Evolutionary conservation across 352 stramenopile species (phyloP), one percentile per base, ranked within the genome.

Genomic region (Thalassiosira exigua): DNA sequence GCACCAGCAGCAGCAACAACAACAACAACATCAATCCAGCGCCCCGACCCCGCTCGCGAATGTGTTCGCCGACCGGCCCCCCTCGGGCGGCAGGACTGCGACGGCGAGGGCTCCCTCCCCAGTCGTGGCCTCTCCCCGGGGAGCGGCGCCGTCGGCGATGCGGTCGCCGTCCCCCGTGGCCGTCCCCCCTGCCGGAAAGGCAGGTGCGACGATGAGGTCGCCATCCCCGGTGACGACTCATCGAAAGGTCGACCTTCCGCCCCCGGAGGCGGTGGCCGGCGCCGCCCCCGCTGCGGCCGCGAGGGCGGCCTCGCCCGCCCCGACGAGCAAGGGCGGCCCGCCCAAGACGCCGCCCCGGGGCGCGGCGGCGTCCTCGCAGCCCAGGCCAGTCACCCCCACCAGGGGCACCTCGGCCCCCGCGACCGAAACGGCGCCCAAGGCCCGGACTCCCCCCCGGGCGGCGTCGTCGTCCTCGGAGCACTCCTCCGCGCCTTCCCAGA

Each of bases 1-100:
- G 24, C 52, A 52, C 12, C 53, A 44, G 17, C 50, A 56, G 19
- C 58, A 27, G 11, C 11, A 50, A n/a, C 52, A 52, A 7, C 53
- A 44, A 19, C 50, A 56, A 14, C 58, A 27, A 12, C 36, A 44
- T 44, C 7, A 44, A 44, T 44, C 7, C 36, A 14, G 36, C 36
- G 7, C 36, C 36, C 14, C 36, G 36, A 14, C 36, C 36, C 36
- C 36, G 36, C 7, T 14, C 36, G 7, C 36, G 36, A 14, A 14
- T 7, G 36, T 7, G 7, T 7, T 7, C 36, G 36, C 7, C 36
- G 14, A 44, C 14, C 36, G 7, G 36, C 36, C 14, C 36, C 36
- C 14, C 36, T 44, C 36, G n/a, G n/a, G n/a, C 36, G 36, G 7
- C 36, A 14, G 7, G 36, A 14, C 36, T 44, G 7, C 36, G 7